phyloP scores from a whole-genome alignment of 1,284 basidiomycete genomes.

The Cutaneotrichosporon spelunceum region DNA sequence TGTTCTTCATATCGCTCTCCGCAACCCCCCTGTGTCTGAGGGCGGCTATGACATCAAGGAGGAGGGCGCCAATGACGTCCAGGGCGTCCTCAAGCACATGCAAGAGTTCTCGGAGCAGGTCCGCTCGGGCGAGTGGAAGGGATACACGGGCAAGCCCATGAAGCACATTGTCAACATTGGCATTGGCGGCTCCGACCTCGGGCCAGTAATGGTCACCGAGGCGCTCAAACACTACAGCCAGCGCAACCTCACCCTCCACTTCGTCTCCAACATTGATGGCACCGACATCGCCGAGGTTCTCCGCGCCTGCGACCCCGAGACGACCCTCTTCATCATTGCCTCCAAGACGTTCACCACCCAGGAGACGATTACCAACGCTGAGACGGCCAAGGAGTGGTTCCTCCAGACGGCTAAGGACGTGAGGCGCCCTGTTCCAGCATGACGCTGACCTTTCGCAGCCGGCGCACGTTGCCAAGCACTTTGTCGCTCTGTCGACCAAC shows the following conservation, averaged over 20 bases:
- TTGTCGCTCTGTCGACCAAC: slow-evolving; percentile 96
- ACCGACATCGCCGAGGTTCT: slow-evolving; percentile 93
- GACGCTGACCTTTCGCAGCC: slow-evolving; percentile 52
- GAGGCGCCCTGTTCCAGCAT: slow-evolving; percentile 21
- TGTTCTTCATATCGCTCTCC: slow-evolving; percentile 89
- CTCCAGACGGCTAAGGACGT: slow-evolving; percentile 71
- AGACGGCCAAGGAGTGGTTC: slow-evolving; percentile 94
- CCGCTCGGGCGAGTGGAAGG: slow-evolving; percentile 85
- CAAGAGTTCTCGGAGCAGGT: slow-evolving; percentile 82
- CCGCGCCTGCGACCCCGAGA: slow-evolving; percentile 79
- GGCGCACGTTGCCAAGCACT: slow-evolving; percentile 95
- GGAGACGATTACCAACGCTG: slow-evolving; percentile 98
- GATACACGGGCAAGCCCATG: slow-evolving; percentile 95
- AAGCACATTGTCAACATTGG: slow-evolving; percentile 96
- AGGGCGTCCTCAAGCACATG: slow-evolving; percentile 83
- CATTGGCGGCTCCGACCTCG: slow-evolving; percentile 95
- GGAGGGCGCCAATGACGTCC: slow-evolving; percentile 73
- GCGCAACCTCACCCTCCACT: slow-evolving; percentile 80
- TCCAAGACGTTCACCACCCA: slow-evolving; percentile 99
- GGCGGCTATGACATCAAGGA: slow-evolving; percentile 66
- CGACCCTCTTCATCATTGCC: slow-evolving; percentile 94
- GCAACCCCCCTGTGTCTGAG: slow-evolving; percentile 64
- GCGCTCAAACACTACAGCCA: slow-evolving; percentile 91
- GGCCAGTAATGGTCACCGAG: slow-evolving; percentile 98
- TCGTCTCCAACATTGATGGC: slow-evolving; percentile 98